These are phyloP conservation scores for Populus simonii DNA, from an alignment of 345 rosid genomes.

Conservation along the genomic window DNA sequence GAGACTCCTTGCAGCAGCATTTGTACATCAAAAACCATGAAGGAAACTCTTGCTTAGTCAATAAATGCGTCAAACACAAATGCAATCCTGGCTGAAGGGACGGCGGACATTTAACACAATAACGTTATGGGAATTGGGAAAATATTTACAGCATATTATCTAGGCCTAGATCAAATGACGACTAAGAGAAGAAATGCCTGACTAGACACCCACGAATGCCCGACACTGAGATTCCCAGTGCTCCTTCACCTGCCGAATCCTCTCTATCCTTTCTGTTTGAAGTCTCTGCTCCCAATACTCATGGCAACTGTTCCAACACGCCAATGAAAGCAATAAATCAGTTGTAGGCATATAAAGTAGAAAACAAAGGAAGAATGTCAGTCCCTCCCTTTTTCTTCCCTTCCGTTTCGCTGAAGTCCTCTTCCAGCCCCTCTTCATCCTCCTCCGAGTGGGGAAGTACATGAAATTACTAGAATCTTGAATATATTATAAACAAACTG, in stretches of 20 bases:
- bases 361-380: neutral
- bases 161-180: neutral
- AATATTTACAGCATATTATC: neutral
- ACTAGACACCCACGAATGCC: constrained; percentile 57
- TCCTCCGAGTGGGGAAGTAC: neutral
- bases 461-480: neutral
- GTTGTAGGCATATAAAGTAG: neutral
- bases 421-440: no score
- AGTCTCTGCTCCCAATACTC: constrained; percentile 76
- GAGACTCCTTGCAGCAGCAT: neutral
- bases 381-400: neutral
- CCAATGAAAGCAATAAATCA: neutral
- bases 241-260: constrained; percentile 68
- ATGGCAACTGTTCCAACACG: constrained; percentile 49
- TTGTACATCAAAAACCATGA: neutral
- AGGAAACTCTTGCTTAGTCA: no score
- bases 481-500: neutral
- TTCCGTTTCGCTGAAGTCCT: neutral
- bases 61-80: neutral
- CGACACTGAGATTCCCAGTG: constrained; percentile 82
- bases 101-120: neutral
- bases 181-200: neutral
- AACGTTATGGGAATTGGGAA: neutral
- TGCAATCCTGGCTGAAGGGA: neutral
- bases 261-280: constrained; percentile 59